Base-by-base conservation (phyloP, 768 basidiomycete genomes). In the Pilatotrama ljubarskyi region DNA sequence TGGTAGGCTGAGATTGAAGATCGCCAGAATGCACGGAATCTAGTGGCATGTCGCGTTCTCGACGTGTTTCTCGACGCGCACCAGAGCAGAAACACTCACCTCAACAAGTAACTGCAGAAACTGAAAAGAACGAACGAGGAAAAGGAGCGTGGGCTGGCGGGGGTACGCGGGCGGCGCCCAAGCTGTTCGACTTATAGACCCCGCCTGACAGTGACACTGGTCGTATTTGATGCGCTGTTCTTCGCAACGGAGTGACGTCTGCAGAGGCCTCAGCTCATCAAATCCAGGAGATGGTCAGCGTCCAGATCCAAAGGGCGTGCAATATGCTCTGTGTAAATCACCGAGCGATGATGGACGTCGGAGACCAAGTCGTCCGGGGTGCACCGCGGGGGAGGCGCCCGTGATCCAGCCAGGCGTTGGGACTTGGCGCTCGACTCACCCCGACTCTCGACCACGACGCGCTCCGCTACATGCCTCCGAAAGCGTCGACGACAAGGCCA, bases 141-240 rank as follows among this genome's bases (percentile, higher is more conserved):
- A n/a, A 61, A 61, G 20, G 59, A 61, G 32, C n/a, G 59, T 49
- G 41, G 51, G 59, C 51, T 60, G 47, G 47, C 53, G 52, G 37
- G 36, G 40, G 32, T 35, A n/a, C 38, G 53, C 53, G 47, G 29
- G 18, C 29, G 5, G 11, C 22, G 47, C 46, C 15, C 25, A 48
- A 46, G 29, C 24, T 42, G 40, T 9, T 26, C 46, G 17, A 42
- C 40, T 41, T 49, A 54, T 54, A 50, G 29, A 17, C 42, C 35
- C 54, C 54, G 54, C 44, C 52, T 36, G 36, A 15, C 36, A 17
- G 22, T 40, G 47, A 44, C 29, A 17, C 51, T 18, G 38, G 24
- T 25, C n/a, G 38, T 22, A 24, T 11, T 32, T 61, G 55, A 61
- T 61, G 60, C 60, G 55, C 60, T 56, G 60, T 51, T 37, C 55